These are phyloP conservation scores for Chaetomium strumarium DNA, from an alignment of 2,329 filamentous ascomycete species.

Conservation along the genomic window DNA sequence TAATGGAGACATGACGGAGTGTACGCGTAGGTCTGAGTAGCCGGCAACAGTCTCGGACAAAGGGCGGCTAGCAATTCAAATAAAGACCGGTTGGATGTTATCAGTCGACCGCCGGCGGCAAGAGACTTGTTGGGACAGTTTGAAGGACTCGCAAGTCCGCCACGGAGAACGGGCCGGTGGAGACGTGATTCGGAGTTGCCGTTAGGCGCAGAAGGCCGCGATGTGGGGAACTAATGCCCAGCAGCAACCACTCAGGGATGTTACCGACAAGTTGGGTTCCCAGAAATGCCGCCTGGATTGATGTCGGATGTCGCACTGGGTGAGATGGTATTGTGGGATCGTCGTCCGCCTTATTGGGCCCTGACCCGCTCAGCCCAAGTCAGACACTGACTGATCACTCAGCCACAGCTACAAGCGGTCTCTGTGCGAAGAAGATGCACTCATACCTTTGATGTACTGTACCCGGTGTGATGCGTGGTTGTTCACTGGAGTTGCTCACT, in stretches of 20 bases:
- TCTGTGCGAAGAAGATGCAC: too few relatives aligned
- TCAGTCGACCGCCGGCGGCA: not conserved
- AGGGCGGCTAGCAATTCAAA: not conserved
- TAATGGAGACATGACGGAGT: conserved; percentile 17
- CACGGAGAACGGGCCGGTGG: not conserved
- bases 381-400: not conserved
- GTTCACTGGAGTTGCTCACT: too few relatives aligned
- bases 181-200: too few relatives aligned
- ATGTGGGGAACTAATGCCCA: conserved; percentile 13
- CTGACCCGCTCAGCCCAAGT: not conserved
- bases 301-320: conserved; percentile 10
- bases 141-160: not conserved
- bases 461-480: too few relatives aligned
- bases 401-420: too few relatives aligned
- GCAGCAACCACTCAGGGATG: not conserved
- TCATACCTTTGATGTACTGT: too few relatives aligned
- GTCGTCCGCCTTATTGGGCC: conserved; percentile 1
- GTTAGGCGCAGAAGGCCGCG: not conserved
- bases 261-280: conserved; percentile 15
- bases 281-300: conserved; percentile 4
- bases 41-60: not conserved
- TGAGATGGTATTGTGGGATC: conserved; percentile 6
- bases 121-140: not conserved
- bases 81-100: not conserved
- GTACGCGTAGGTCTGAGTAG: not conserved